A percentile compares a stretch with the other conserved stretches of the same genome.
Conservation (phyloP, 2,329 filamentous ascomycete species). For the Fusarium verticillioides region DNA sequence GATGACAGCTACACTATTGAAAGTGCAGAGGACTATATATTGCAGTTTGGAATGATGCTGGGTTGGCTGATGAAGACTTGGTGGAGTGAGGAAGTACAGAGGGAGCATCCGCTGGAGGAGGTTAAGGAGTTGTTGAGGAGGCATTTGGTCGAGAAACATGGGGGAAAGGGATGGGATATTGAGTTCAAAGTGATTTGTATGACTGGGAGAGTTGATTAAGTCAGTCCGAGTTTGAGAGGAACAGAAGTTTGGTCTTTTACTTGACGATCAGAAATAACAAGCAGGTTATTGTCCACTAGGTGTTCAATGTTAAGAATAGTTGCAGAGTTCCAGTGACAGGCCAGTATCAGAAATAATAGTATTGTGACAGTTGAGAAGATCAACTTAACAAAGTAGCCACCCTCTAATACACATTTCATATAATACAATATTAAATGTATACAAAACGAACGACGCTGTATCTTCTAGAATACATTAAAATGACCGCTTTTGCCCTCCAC, state of each 20-base stretch:
- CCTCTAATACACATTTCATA: not conserved
- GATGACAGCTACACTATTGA: conserved; percentile 44
- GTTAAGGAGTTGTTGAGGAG: conserved; percentile 49
- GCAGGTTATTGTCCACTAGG: too few species aligned
- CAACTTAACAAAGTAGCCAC: not conserved
- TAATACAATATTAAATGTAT: conserved; percentile 1
- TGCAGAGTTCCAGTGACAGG: not conserved
- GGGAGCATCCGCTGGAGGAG: conserved; percentile 51
- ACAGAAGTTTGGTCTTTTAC: not conserved
- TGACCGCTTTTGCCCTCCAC: not conserved
- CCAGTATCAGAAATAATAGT: not conserved
- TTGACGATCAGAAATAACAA: not conserved
- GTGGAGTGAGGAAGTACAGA: conserved; percentile 55
- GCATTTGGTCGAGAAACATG: conserved; percentile 55
- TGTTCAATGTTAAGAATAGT: not conserved
- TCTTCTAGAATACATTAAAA: not conserved
- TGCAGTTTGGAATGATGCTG: conserved; percentile 53
- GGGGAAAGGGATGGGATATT: conserved; percentile 42
- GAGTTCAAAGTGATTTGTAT: conserved; percentile 41
- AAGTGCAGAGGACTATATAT: conserved; percentile 51
- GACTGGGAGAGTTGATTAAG: conserved; percentile 39
- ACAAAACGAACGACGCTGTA: not conserved
- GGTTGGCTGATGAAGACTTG: conserved; percentile 50
- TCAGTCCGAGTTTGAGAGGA: too few species aligned
- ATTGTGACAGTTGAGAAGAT: not conserved